phyloP scores from a whole-genome alignment of 768 basidiomycete genomes.

The Amanita thiersii region DNA sequence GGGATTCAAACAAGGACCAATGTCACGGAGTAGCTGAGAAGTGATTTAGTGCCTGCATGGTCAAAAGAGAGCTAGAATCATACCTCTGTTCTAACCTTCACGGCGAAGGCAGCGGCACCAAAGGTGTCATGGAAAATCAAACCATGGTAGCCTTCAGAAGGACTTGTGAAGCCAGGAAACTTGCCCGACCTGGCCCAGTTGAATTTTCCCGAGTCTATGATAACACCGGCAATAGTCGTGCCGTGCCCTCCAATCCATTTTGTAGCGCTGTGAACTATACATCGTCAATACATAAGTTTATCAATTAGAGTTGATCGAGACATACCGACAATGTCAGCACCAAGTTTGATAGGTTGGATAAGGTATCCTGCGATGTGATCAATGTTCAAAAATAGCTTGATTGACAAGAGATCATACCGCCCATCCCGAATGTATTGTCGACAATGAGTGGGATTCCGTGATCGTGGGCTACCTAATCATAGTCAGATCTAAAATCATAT shows the following conservation, averaged over 20 bases:
- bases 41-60: slow-evolving; percentile 6
- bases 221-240: slow-evolving; percentile 69
- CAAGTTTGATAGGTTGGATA: slow-evolving; percentile 59
- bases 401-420: slow-evolving; percentile 26
- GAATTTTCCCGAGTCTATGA: slow-evolving; percentile 71
- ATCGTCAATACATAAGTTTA: neutral
- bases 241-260: slow-evolving; percentile 86
- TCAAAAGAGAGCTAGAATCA: slow-evolving; percentile 1
- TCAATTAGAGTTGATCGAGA: neutral
- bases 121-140: slow-evolving; percentile 60
- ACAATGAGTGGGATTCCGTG: slow-evolving; percentile 72
- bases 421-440: slow-evolving; percentile 75
- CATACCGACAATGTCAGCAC: slow-evolving; percentile 70
- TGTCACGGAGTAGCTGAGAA: slow-evolving; percentile 48
- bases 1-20: slow-evolving; percentile 61
- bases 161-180: slow-evolving; percentile 70
- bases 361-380: slow-evolving; percentile 38
- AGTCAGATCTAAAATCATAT: neutral
- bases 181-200: slow-evolving; percentile 62
- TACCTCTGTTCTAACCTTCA: slow-evolving; percentile 53
- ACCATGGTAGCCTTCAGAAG: slow-evolving; percentile 72
- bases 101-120: slow-evolving; percentile 52
- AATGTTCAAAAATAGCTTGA: slow-evolving; percentile 12
- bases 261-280: slow-evolving; percentile 65
- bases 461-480: slow-evolving; percentile 54